Evolutionary conservation across 768 basidiomycete species (phyloP), one percentile per base, ranked within the genome.

Genomic region (Termitomyces sp.): DNA sequence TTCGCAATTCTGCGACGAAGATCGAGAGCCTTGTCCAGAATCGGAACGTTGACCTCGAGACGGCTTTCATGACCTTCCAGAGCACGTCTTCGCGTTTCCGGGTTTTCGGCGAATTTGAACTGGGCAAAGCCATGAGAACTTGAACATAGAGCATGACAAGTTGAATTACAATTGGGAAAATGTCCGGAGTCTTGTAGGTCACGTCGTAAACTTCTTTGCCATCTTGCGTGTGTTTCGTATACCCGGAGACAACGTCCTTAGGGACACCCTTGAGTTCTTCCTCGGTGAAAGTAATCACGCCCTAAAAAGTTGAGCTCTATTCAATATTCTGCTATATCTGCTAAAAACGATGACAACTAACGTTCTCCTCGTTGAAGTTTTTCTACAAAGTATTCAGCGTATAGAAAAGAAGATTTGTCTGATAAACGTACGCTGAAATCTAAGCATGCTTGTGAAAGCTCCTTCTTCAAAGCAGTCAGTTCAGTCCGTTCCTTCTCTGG

Each of bases 301-400:
- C 84, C 88, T 91, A 57, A 18, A 33, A 0, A 28, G 20, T 48
- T 33, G 7, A 41, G 22, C 22, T 65, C 41, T 37, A 54, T 39
- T 24, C 34, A 6, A n/a, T 8, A 29, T 22, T 10, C 48, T 46
- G 26, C 22, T 49, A 18, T 28, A 22, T 12, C 48, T 46, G 26
- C 22, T 51, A 12, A n/a, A 28, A 28, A 47, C 15, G 13, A 45
- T 24, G 33, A 29, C 15, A 20, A 61, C 75, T 56, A 61, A 88
- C 90, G 45, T 88, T 85, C 67, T 94, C 92, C 70, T 95, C 92
- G 64, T 93, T 93, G 74, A 88, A 92, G 73, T 92, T 91, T 86
- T 88, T 90, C 86, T 89, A 42, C 26, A 46, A 60, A 64, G 50
- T 26, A 42, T 22, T 29, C 48, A 20, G 20, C 41, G 7, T 22